Conservation (phyloP, 257 asterid species). For the Jasminum sambac region DNA sequence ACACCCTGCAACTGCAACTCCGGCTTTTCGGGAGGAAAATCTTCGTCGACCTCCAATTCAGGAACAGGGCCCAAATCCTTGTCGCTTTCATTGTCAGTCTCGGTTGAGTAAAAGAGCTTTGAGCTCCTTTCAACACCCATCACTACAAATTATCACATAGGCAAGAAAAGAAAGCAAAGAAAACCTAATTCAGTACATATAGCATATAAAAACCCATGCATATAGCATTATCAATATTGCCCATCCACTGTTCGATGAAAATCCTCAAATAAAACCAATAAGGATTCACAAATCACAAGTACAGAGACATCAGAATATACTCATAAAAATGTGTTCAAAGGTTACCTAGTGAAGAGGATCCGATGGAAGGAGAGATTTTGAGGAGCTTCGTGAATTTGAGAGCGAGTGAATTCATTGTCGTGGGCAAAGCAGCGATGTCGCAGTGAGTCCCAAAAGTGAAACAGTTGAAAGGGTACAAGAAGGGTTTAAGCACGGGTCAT, state of each 20-base stretch:
- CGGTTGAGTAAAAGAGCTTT: slow-evolving; percentile 56
- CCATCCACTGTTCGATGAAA: slow-evolving; percentile 28
- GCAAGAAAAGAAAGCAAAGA: background rate
- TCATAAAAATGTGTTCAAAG: background rate
- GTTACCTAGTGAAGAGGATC: slow-evolving; percentile 38
- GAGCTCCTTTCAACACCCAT: slow-evolving; percentile 46
- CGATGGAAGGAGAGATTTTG: slow-evolving; percentile 31
- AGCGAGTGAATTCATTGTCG: slow-evolving; percentile 47
- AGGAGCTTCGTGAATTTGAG: slow-evolving; percentile 43
- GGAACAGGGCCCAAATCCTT: slow-evolving; percentile 22
- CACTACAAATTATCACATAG: slow-evolving; percentile 27
- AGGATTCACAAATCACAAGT: background rate
- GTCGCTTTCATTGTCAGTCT: slow-evolving; percentile 38
- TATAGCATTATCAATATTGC: background rate
- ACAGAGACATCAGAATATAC: background rate
- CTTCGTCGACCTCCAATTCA: slow-evolving; percentile 45
- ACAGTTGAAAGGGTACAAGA: slow-evolving; percentile 18
- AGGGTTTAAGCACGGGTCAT: slow-evolving; percentile 36
- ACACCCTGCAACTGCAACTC: slow-evolving; percentile 75
- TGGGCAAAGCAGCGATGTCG: background rate
- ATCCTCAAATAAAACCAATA: slow-evolving; percentile 6
- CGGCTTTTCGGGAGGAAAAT: slow-evolving; percentile 57
- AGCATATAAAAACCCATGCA: background rate
- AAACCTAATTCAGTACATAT: background rate
- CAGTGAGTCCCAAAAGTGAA: background rate